These are phyloP conservation scores for Spiraea crenata DNA, from an alignment of 331 rosid genomes.

Conservation along the genomic window DNA sequence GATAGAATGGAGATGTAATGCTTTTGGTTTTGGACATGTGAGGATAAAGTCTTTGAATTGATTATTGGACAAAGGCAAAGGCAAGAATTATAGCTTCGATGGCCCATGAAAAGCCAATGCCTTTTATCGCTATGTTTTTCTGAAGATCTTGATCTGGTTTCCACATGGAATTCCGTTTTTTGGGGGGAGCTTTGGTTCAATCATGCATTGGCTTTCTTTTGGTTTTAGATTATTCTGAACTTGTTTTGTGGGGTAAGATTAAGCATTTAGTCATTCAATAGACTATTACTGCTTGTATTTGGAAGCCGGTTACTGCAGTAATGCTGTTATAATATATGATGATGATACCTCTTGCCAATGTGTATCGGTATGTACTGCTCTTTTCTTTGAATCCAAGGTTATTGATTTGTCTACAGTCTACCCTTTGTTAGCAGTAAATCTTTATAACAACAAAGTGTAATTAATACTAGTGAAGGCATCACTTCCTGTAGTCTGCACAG, in stretches of 20 bases:
- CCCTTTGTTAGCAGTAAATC: too few species aligned
- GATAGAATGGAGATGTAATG: not conserved
- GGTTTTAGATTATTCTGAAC: not conserved
- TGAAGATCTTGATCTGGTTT: conserved; percentile 11
- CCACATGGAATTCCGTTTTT: conserved; percentile 5
- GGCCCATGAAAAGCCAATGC: conserved; percentile 18
- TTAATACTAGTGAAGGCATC: not conserved
- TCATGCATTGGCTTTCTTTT: not conserved
- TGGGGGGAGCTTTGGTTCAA: not conserved
- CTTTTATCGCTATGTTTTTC: not conserved
- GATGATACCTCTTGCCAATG: not conserved
- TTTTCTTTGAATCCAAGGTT: not conserved
- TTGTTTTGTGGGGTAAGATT: not conserved
- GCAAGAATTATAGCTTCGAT: conserved; percentile 7
- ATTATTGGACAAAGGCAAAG: conserved; percentile 16
- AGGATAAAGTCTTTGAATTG: conserved; percentile 5
- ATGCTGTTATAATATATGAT: not conserved
- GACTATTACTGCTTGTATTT: not conserved
- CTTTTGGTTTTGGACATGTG: conserved; percentile 24
- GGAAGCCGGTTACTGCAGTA: not conserved
- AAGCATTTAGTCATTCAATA: not conserved
- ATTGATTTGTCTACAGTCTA: not conserved
- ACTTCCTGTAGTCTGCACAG: not conserved
- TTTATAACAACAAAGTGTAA: too few species aligned
- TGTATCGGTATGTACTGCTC: not conserved